phyloP scores from a whole-genome alignment of 2,329 filamentous ascomycete species.

The Spiromastix sp. region DNA sequence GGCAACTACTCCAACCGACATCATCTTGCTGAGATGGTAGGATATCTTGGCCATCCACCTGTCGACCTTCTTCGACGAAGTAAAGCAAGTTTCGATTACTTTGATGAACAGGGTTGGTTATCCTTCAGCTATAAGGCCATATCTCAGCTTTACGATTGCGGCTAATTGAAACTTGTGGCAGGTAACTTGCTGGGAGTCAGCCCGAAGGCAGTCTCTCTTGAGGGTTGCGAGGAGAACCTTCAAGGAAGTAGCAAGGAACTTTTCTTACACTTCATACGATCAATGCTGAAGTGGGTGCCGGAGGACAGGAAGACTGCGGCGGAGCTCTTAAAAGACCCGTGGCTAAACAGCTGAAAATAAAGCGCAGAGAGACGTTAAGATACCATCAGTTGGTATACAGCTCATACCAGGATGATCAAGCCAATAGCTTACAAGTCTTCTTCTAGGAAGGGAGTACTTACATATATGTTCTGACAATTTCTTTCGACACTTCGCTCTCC shows the following conservation, averaged over 20 bases:
- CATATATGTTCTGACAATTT: too few relatives aligned
- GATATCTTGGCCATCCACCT: constrained; percentile 28
- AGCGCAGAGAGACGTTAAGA: too few relatives aligned
- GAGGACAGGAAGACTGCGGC: constrained; percentile 13
- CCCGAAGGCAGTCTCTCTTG: constrained; percentile 11
- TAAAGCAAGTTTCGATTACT: constrained; percentile 12
- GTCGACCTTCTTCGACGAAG: constrained; percentile 24
- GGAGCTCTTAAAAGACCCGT: constrained; percentile 18
- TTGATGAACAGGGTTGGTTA: constrained; percentile 11
- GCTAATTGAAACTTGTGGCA: not conserved
- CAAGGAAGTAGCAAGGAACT: constrained; percentile 15
- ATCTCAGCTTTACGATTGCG: constrained; percentile 5
- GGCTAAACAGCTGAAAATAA: too few relatives aligned
- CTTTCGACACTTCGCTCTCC: too few relatives aligned
- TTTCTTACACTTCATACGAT: constrained; percentile 20
- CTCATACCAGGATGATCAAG: too few relatives aligned
- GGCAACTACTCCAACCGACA: constrained; percentile 11
- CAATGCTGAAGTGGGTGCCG: constrained; percentile 20
- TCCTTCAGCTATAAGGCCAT: constrained; percentile 1
- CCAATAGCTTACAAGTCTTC: too few relatives aligned
- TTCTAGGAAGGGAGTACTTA: too few relatives aligned
- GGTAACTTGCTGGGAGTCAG: constrained; percentile 8
- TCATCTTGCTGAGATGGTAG: constrained; percentile 28
- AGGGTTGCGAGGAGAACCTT: constrained; percentile 17
- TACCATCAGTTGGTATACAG: too few relatives aligned